phyloP scores from a whole-genome alignment of 1,284 basidiomycete species.

The Rhodotorula mucilaginosa region DNA sequence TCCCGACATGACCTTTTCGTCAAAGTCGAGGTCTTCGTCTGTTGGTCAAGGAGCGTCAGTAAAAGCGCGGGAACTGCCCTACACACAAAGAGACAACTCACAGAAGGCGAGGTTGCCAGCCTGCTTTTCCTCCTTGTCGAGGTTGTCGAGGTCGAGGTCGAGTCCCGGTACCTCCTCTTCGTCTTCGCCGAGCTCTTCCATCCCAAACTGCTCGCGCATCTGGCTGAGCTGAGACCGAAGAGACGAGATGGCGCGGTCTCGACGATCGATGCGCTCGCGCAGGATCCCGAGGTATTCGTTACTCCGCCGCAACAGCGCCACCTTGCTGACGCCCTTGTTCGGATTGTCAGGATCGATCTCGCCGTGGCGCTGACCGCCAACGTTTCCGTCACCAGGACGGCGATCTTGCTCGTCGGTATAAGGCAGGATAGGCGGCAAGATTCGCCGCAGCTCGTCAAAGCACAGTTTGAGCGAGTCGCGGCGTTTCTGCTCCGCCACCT shows the following conservation, averaged over 20 bases:
- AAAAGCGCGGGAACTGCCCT: background rate
- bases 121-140: slow-evolving; percentile 35
- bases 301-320: slow-evolving; percentile 82
- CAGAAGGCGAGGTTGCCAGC: slow-evolving; percentile 38
- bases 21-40: slow-evolving; percentile 40
- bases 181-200: slow-evolving; percentile 29
- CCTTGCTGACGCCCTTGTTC: slow-evolving; percentile 91
- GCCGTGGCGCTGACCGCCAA: slow-evolving; percentile 43
- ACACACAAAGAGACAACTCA: background rate
- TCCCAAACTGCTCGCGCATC: slow-evolving; percentile 11
- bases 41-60: background rate
- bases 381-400: slow-evolving; percentile 45
- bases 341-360: slow-evolving; percentile 61
- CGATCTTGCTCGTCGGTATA: slow-evolving; percentile 39
- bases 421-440: slow-evolving; percentile 73
- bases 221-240: slow-evolving; percentile 55
- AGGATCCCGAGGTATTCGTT: slow-evolving; percentile 81
- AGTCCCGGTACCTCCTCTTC: slow-evolving; percentile 29
- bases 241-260: slow-evolving; percentile 74
- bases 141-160: slow-evolving; percentile 35
- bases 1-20: slow-evolving; percentile 16
- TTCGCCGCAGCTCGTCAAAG: slow-evolving; percentile 84
- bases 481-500: slow-evolving; percentile 94
- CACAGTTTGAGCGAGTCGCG: slow-evolving; percentile 92
- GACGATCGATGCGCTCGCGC: slow-evolving; percentile 71